These are phyloP conservation scores for Ramaria sp. DNA, from an alignment of 768 basidiomycete genomes.

Conservation along the genomic window DNA sequence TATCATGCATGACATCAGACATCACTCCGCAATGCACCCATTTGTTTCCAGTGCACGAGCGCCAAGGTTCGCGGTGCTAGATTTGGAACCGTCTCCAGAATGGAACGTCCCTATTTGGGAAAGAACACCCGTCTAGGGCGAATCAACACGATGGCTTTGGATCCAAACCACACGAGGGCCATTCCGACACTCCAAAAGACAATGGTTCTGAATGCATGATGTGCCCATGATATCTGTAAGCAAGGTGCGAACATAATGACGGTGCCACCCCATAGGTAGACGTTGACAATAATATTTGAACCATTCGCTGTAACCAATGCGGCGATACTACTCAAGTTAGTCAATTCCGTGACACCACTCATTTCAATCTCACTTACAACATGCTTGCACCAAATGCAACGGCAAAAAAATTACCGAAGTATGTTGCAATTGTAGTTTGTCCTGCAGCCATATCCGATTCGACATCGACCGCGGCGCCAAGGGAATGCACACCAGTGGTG, in stretches of 20 bases:
- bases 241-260: constrained; percentile 8
- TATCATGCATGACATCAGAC: too few relatives aligned
- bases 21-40: too few relatives aligned
- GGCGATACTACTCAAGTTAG: not conserved
- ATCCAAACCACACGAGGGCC: constrained; percentile 12
- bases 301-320: not conserved
- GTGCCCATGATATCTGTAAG: constrained; percentile 9
- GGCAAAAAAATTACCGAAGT: constrained; percentile 5
- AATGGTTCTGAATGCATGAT: constrained; percentile 9
- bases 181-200: constrained; percentile 13
- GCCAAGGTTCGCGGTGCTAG: too few relatives aligned
- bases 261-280: constrained; percentile 9
- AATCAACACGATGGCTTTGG: not conserved
- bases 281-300: constrained; percentile 4
- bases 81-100: too few relatives aligned
- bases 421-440: constrained; percentile 13
- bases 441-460: constrained; percentile 12
- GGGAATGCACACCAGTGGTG: constrained; percentile 12
- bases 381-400: constrained; percentile 6
- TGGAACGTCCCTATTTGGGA: too few relatives aligned
- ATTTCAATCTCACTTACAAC: constrained; percentile 9
- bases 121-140: too few relatives aligned
- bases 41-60: too few relatives aligned
- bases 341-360: not conserved
- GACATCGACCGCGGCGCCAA: constrained; percentile 12